Conservation (phyloP, 805 yeast species). For the Myxozyma vanderwaltii region DNA sequence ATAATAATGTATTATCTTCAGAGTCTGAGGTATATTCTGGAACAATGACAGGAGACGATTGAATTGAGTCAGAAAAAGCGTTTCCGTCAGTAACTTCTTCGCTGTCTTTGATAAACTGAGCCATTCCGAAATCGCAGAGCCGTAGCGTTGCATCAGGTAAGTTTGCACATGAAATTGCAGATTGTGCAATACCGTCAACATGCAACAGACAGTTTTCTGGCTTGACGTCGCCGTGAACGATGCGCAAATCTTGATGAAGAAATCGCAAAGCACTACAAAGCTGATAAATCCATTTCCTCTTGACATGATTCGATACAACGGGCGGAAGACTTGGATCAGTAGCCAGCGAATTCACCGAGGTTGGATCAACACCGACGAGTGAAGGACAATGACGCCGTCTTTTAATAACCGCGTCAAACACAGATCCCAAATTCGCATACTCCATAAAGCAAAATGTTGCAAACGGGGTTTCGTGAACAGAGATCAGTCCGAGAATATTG, state of each 20-base stretch:
- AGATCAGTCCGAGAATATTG: slow-evolving; percentile 62
- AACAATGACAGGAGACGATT: neutral
- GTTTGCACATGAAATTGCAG: neutral
- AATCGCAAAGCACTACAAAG: slow-evolving; percentile 61
- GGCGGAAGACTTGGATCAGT: neutral
- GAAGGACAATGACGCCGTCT: slow-evolving; percentile 7
- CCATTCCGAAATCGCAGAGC: slow-evolving; percentile 91
- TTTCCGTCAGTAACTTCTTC: neutral
- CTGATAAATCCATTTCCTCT: slow-evolving; percentile 45
- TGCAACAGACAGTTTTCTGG: slow-evolving; percentile 76
- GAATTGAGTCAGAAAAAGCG: neutral
- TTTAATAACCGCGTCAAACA: slow-evolving; percentile 56
- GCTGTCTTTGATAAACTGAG: slow-evolving; percentile 39
- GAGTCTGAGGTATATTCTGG: neutral
- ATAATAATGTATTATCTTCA: neutral
- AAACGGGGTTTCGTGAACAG: slow-evolving; percentile 59
- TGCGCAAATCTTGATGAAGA: slow-evolving; percentile 60
- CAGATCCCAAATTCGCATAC: slow-evolving; percentile 71
- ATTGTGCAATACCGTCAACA: slow-evolving; percentile 34
- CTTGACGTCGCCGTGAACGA: slow-evolving; percentile 83
- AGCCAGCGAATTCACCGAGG: neutral
- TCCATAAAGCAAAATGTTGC: slow-evolving; percentile 75
- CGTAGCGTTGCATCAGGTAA: slow-evolving; percentile 44
- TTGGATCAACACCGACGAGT: neutral
- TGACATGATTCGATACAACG: slow-evolving; percentile 4